Conservation (phyloP, 495 filamentous ascomycete genomes). For the Baudoinia panamericana region DNA sequence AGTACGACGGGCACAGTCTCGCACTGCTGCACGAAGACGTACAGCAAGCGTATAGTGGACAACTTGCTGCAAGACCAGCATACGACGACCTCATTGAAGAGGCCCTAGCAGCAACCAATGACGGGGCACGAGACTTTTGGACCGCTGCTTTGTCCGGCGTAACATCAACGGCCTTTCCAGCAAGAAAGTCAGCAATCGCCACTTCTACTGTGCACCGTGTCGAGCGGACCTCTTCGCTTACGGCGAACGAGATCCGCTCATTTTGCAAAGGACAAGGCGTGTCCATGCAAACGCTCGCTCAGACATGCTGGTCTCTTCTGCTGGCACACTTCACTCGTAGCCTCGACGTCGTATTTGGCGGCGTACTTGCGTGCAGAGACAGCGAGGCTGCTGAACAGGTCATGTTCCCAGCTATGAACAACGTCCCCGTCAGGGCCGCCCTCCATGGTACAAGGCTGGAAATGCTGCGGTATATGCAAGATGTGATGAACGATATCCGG, state of each 20-base stretch:
- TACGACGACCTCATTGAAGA: slow-evolving; percentile 37
- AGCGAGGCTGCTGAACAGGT: slow-evolving; percentile 42
- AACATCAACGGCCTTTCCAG: slow-evolving; percentile 26
- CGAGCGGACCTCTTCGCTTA: neutral
- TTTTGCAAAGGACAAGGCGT: slow-evolving; percentile 46
- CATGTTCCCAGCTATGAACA: slow-evolving; percentile 73
- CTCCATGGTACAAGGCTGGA: slow-evolving; percentile 47
- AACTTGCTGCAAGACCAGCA: slow-evolving; percentile 29
- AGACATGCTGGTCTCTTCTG: slow-evolving; percentile 51
- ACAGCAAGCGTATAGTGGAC: slow-evolving; percentile 39
- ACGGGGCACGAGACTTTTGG: slow-evolving; percentile 46
- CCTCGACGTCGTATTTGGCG: slow-evolving; percentile 57
- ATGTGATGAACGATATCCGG: slow-evolving; percentile 35
- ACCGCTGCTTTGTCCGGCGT: slow-evolving; percentile 40
- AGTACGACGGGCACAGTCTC: slow-evolving; percentile 70
- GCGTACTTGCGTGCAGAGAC: slow-evolving; percentile 57
- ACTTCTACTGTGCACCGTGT: neutral
- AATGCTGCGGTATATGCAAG: slow-evolving; percentile 53
- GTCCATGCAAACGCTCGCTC: slow-evolving; percentile 51
- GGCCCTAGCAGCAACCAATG: slow-evolving; percentile 29
- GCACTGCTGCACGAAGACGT: slow-evolving; percentile 55
- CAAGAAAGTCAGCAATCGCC: neutral
- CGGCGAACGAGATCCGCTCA: slow-evolving; percentile 24
- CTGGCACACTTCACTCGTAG: slow-evolving; percentile 41
- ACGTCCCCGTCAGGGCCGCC: slow-evolving; percentile 49